Conservation (phyloP, 768 basidiomycete genomes). For the Leccinum rimulosum region DNA sequence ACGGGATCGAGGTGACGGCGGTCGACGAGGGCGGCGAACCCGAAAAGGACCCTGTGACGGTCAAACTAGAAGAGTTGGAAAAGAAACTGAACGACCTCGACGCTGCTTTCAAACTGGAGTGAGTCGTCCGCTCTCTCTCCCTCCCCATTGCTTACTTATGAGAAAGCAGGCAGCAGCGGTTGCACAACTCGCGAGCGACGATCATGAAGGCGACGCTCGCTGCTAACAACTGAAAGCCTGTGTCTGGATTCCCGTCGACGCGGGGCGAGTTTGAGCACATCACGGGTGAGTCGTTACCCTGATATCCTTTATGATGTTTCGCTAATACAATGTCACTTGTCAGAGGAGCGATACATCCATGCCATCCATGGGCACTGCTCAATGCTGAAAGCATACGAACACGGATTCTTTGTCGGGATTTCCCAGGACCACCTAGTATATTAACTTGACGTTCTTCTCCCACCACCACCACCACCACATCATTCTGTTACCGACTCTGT, state of each 20-base stretch:
- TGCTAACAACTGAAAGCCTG: conserved; percentile 35
- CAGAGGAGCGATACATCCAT: conserved; percentile 47
- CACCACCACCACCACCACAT: no score
- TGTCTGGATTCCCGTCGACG: conserved; percentile 34
- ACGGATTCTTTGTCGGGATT: conserved; percentile 24
- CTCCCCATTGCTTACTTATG: no score
- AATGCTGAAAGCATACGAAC: conserved; percentile 35
- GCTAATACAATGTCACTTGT: not conserved
- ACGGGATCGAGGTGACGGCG: no score
- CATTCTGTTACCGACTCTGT: not conserved
- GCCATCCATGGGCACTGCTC: no score
- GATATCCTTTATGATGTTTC: not conserved
- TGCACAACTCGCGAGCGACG: conserved; percentile 36
- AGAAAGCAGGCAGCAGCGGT: conserved; percentile 32
- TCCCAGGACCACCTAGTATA: no score
- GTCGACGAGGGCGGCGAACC: no score
- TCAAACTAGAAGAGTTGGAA: conserved; percentile 34
- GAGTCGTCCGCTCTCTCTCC: not conserved
- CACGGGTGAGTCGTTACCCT: conserved; percentile 30
- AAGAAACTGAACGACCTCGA: conserved; percentile 33
- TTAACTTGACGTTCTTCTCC: no score
- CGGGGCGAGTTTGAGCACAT: conserved; percentile 46
- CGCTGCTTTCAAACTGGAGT: conserved; percentile 36
- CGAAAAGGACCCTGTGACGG: no score
- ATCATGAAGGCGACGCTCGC: conserved; percentile 33